Evolutionary conservation across 768 basidiomycete species (phyloP).

Genomic region (Lactarius akahatsu): DNA sequence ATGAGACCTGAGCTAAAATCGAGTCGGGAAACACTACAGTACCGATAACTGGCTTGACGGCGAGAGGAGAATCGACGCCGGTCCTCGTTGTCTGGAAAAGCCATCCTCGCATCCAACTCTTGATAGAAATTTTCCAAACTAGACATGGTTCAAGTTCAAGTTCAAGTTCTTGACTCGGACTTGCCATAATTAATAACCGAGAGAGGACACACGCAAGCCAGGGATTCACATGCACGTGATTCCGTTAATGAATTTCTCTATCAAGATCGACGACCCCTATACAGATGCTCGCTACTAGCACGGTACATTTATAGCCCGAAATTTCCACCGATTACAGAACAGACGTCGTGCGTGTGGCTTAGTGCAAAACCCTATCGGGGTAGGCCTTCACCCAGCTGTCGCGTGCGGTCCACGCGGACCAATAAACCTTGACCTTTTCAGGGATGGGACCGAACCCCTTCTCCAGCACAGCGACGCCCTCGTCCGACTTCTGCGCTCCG

Average conservation of each 20-base stretch:
- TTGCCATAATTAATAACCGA: neutral
- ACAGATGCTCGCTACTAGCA: too few relatives aligned
- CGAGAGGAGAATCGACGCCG: constrained; percentile 4
- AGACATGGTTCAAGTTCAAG: neutral
- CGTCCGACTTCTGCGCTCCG: constrained; percentile 40
- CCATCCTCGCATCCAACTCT: constrained; percentile 29
- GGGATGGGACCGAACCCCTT: constrained; percentile 42
- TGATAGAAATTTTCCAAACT: constrained; percentile 24
- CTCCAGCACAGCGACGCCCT: constrained; percentile 42
- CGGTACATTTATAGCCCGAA: neutral
- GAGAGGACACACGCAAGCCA: neutral
- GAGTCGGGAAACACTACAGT: neutral
- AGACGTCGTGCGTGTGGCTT: neutral
- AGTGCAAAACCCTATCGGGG: constrained; percentile 32
- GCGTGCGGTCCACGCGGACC: constrained; percentile 45
- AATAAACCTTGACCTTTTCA: constrained; percentile 43
- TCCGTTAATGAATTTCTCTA: neutral
- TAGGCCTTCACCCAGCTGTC: constrained; percentile 44
- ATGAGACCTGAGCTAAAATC: neutral
- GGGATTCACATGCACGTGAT: constrained; percentile 13
- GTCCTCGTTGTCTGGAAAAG: constrained; percentile 12
- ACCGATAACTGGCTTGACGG: neutral
- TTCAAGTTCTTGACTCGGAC: neutral
- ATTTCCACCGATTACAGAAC: neutral
- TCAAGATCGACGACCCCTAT: too few relatives aligned